Conservation (phyloP, 225 moss, liverwort and hornwort genomes). For the Pseudoscleropodium purum region DNA sequence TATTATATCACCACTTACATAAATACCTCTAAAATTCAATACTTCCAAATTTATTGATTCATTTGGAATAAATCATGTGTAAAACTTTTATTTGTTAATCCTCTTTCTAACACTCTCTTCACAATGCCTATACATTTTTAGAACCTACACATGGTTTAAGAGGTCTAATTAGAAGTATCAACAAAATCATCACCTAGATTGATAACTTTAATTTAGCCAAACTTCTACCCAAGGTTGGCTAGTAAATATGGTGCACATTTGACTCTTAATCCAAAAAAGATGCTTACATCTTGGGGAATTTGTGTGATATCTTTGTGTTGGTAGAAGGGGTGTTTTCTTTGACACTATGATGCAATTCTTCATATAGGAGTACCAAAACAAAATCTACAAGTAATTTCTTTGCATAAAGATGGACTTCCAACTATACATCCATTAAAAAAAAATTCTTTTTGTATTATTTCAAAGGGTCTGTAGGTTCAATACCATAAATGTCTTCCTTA, state of each 20-base stretch:
- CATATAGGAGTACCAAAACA: background rate
- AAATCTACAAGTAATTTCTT: background rate
- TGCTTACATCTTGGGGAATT: background rate
- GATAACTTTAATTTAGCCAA: background rate
- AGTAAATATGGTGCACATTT: too few relatives aligned
- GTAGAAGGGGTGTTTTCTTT: fast-evolving
- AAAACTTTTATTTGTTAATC: background rate
- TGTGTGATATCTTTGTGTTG: background rate
- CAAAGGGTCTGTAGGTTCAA: background rate
- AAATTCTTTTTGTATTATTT: background rate
- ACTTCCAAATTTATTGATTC: background rate
- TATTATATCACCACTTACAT: background rate
- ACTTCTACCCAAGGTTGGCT: fast-evolving
- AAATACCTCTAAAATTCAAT: background rate
- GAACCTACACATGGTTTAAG: background rate
- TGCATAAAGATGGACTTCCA: background rate
- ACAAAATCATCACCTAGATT: background rate
- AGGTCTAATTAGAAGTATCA: background rate
- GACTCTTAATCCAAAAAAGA: fast-evolving
- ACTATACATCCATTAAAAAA: background rate
- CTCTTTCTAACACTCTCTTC: background rate
- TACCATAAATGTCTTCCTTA: background rate
- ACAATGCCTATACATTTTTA: background rate
- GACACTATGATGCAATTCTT: background rate
- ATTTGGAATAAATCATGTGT: background rate